These are phyloP conservation scores for Handroanthus guayacan DNA, from an alignment of 257 asterid genomes.

Conservation along the genomic window DNA sequence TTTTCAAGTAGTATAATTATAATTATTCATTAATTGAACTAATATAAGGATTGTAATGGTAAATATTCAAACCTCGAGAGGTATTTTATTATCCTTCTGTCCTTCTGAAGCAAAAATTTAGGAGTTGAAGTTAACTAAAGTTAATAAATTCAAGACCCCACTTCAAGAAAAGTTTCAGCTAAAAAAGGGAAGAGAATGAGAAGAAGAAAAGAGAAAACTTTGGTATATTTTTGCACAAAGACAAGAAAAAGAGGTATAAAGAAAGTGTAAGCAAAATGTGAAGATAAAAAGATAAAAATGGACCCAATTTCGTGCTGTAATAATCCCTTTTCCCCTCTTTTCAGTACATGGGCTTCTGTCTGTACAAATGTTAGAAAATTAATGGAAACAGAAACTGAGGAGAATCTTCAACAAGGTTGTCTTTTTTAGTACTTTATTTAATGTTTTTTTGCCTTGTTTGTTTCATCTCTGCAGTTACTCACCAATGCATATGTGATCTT, in stretches of 20 bases:
- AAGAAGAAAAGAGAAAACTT: conserved; percentile 36
- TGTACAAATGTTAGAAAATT: conserved; percentile 11
- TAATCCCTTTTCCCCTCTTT: conserved; percentile 17
- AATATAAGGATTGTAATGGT: too few species aligned
- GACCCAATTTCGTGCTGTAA: conserved; percentile 35
- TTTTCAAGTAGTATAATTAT: too few species aligned
- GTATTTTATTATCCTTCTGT: too few species aligned
- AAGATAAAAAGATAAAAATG: conserved; percentile 45
- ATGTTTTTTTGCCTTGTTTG: conserved; percentile 27
- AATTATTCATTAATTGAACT: too few species aligned
- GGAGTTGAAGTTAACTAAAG: conserved; percentile 13
- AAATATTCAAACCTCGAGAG: too few species aligned
- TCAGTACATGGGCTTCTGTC: conserved; percentile 19
- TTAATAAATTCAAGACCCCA: conserved; percentile 43
- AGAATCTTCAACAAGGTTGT: conserved; percentile 36
- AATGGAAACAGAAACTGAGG: conserved; percentile 17
- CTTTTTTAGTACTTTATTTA: conserved; percentile 29
- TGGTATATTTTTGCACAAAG: conserved; percentile 37
- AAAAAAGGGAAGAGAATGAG: conserved; percentile 17
- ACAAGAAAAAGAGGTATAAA: conserved; percentile 8
- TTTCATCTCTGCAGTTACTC: conserved; percentile 39
- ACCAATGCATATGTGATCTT: conserved; percentile 34
- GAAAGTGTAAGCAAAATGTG: conserved; percentile 37
- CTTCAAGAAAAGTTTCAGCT: conserved; percentile 38
- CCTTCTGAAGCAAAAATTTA: too few species aligned